These are phyloP conservation scores for Nicotiana paniculata DNA, from an alignment of 257 asterid genomes.

Conservation along the genomic window DNA sequence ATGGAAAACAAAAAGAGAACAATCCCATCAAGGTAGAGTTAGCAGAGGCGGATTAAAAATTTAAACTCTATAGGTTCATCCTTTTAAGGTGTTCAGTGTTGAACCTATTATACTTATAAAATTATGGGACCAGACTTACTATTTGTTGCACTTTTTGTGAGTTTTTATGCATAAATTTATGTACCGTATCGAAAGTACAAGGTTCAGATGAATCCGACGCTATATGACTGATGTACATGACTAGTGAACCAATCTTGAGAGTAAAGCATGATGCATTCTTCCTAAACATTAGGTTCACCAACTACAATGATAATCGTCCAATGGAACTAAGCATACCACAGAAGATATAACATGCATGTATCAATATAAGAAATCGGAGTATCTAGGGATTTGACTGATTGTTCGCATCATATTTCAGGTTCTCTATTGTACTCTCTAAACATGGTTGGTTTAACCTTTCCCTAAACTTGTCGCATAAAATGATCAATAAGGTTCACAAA, in stretches of 20 bases:
- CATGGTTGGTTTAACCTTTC: background rate
- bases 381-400: background rate
- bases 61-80: too few species aligned
- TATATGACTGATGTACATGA: too few species aligned
- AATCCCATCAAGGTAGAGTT: background rate
- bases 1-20: background rate
- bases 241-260: background rate
- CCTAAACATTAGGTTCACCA: background rate
- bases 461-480: background rate
- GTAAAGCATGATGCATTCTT: background rate
- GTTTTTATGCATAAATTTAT: too few species aligned
- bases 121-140: too few species aligned
- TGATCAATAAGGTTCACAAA: background rate
- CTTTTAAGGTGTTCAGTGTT: too few species aligned
- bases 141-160: too few species aligned
- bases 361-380: background rate
- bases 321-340: background rate
- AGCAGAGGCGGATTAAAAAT: too few species aligned
- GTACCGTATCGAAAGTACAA: too few species aligned
- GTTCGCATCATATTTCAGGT: background rate
- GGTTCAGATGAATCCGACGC: too few species aligned
- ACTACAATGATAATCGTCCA: background rate
- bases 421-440: background rate
- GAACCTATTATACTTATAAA: too few species aligned
- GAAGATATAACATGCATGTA: background rate